phyloP scores from a whole-genome alignment of 179 eudicot genomes.

The Beta lomatogona region DNA sequence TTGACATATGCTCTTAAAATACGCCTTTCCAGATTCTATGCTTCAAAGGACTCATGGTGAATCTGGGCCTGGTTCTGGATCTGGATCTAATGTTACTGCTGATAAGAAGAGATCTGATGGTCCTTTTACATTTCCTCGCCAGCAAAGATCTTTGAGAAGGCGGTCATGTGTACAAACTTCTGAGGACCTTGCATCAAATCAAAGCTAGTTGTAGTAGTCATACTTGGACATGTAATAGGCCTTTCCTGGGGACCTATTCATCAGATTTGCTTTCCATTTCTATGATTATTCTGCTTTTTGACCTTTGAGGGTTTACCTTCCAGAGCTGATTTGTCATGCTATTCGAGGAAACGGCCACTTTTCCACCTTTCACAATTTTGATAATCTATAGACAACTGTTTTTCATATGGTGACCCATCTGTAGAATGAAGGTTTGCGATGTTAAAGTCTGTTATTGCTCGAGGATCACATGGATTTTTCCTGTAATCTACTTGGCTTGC shows the following conservation, averaged over 20 bases:
- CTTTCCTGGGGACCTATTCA: slow-evolving; percentile 3
- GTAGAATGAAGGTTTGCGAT: slow-evolving; percentile 8
- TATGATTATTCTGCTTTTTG: slow-evolving; percentile 2
- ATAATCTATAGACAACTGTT: slow-evolving; percentile 2
- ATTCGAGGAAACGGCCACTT: slow-evolving; percentile 3
- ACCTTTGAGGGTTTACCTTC: background rate
- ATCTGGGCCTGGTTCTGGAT: slow-evolving; percentile 22
- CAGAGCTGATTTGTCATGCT: slow-evolving; percentile 2
- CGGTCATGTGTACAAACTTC: slow-evolving; percentile 14
- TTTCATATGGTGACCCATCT: slow-evolving; percentile 12
- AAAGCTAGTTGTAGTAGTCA: slow-evolving; percentile 8
- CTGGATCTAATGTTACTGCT: slow-evolving; percentile 20
- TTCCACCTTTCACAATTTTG: slow-evolving; percentile 16
- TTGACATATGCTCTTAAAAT: background rate
- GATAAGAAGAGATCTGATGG: slow-evolving; percentile 36
- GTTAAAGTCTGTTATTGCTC: background rate
- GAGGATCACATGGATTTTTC: slow-evolving; percentile 19
- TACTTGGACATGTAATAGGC: slow-evolving; percentile 2
- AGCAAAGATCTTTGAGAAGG: slow-evolving; percentile 37
- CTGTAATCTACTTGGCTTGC: slow-evolving; percentile 3
- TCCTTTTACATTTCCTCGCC: slow-evolving; percentile 52
- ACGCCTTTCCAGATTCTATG: slow-evolving; percentile 28
- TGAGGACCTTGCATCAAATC: slow-evolving; percentile 1
- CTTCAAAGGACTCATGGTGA: slow-evolving; percentile 29
- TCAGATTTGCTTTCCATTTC: slow-evolving; percentile 17